Evolutionary conservation across 495 filamentous ascomycete genomes (phyloP).

Genomic region (Aspergillus ellipticus): DNA sequence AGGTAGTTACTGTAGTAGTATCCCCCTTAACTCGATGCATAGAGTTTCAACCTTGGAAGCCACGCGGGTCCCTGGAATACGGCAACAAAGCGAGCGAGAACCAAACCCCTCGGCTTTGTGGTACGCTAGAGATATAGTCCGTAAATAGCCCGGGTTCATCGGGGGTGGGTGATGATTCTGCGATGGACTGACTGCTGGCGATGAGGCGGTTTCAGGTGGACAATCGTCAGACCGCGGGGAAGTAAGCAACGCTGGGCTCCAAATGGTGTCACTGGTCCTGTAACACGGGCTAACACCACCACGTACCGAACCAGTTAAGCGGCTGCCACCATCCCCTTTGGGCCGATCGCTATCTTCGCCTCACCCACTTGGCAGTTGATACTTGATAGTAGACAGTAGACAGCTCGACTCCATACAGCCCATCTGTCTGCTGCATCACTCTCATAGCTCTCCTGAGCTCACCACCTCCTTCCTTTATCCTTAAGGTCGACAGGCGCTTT

Average conservation of each 20-base stretch:
- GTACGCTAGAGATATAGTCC: neutral
- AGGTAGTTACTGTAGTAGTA: neutral
- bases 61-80: neutral
- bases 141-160: no score
- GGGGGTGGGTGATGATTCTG: neutral
- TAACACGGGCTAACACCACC: no score
- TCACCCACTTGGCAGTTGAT: neutral
- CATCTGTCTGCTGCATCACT: neutral
- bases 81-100: neutral
- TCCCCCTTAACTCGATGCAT: neutral
- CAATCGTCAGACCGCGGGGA: no score
- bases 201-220: no score
- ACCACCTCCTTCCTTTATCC: no score
- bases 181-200: neutral
- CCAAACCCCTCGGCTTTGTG: neutral
- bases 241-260: no score
- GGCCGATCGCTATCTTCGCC: conserved; percentile 7
- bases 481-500: no score
- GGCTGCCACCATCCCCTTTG: no score
- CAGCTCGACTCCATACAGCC: neutral
- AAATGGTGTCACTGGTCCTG: no score
- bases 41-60: neutral
- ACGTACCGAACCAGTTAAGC: no score
- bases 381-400: no score
- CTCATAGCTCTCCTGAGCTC: no score